phyloP scores from a whole-genome alignment of 371 early-diverging fungal genomes.

The Dichotomocladium elegans region DNA sequence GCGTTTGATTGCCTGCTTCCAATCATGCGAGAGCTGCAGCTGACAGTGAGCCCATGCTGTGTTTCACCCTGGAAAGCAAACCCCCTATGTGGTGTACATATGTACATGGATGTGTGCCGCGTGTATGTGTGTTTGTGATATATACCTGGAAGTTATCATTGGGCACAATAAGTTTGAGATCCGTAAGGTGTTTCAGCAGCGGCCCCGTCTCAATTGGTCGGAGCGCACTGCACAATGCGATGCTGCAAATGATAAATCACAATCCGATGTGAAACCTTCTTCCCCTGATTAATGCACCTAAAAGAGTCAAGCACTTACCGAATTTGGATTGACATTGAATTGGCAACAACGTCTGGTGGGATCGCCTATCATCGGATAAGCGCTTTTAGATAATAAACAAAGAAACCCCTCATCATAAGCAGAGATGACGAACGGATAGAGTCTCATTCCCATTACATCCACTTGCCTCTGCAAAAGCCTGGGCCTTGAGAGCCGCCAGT shows the following conservation, averaged over 20 bases:
- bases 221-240: conserved; percentile 6
- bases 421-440: too few species aligned
- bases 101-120: background rate
- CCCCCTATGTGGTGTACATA: background rate
- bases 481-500: conserved; percentile 3
- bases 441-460: too few species aligned
- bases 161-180: background rate
- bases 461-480: conserved; percentile 8
- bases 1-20: background rate
- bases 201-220: conserved; percentile 12
- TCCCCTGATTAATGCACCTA: too few species aligned
- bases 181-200: conserved; percentile 4
- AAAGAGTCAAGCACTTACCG: conserved; percentile 2
- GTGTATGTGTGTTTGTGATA: background rate
- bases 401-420: background rate
- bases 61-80: too few species aligned
- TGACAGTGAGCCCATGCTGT: too few species aligned
- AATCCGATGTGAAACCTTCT: too few species aligned
- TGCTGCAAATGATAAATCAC: too few species aligned
- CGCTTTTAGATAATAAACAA: background rate
- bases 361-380: background rate
- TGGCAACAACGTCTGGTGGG: background rate
- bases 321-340: conserved; percentile 5
- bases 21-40: background rate
- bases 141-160: conserved; percentile 3